Evolutionary conservation across 163 green algal genomes (phyloP), one percentile per base, ranked within the genome.

Genomic region (Scenedesmus sp.): DNA sequence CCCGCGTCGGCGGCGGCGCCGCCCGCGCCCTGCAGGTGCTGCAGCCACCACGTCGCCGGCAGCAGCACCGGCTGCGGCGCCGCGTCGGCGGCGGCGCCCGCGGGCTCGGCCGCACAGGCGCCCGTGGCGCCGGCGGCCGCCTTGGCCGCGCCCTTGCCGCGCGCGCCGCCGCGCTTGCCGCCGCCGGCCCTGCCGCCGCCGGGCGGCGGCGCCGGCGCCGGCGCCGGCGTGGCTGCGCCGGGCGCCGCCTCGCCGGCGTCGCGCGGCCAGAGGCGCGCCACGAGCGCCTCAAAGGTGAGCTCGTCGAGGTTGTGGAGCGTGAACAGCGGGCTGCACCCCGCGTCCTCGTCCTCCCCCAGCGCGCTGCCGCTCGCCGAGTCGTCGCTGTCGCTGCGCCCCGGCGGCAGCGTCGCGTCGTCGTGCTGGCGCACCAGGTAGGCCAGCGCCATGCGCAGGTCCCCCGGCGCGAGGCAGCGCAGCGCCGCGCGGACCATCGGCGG

Each of bases 381-480:
- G 42, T 50, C 54, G 22, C 14, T 28, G 62, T 31, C 62, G 7
- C 62, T 53, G 20, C 63, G 44, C 44, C 64, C 67, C 13, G 65
- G 57, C 18, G 62, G 82, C 50, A 69, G 60, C 60, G 73, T 33
- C 33, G 57, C 31, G 26, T 60, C 66, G 29, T 80, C 66, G 33
- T 87, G 84, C 84, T 89, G 87, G 7, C 78, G 71, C 39, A 87
- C 75, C 3, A 86, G 77, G 63, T 89, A 91, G 0, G 82, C 84
- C 22, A 87, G 77, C 34, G 86, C 84, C 80, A 89, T 89, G 39
- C 86, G 84, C 42, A 89, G 79, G 65, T 88, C 80, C 0, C 39
- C 48, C 2, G 67, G 58, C 15, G 77, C 65, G 15, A 91, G 75
- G 58, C 85, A 85, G 33, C 77, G 66, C 70, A 91, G 74, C 28